Conservation (phyloP, 1,139 yeast species). For the Komagataea norvegica region DNA sequence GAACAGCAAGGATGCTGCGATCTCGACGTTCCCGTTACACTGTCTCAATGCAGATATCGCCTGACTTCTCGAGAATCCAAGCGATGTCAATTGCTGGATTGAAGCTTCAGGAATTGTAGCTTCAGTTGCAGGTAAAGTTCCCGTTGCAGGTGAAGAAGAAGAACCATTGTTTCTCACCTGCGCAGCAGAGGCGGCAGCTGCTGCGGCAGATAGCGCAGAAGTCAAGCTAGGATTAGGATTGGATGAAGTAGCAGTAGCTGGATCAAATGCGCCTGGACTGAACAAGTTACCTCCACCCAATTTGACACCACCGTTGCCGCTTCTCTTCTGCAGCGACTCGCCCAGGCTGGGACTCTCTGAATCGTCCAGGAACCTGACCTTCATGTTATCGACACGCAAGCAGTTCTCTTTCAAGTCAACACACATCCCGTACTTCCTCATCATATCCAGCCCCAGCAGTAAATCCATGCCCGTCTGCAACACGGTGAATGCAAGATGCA, state of each 20-base stretch:
- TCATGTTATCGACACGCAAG: slow-evolving; percentile 55
- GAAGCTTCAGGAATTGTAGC: slow-evolving; percentile 36
- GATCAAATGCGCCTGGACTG: slow-evolving; percentile 8
- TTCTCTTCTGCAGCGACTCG: slow-evolving; percentile 25
- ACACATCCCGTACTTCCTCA: slow-evolving; percentile 80
- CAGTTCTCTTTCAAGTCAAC: slow-evolving; percentile 68
- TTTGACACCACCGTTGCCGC: slow-evolving; percentile 8
- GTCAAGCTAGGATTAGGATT: not conserved
- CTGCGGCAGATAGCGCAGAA: slow-evolving; percentile 9
- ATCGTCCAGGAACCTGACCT: slow-evolving; percentile 69
- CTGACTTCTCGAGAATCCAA: slow-evolving; percentile 68
- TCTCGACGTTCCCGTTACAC: slow-evolving; percentile 73
- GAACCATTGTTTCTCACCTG: not conserved
- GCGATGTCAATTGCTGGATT: slow-evolving; percentile 48
- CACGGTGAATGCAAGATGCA: slow-evolving; percentile 81
- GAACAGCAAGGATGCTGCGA: slow-evolving; percentile 78
- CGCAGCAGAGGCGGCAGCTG: slow-evolving; percentile 7
- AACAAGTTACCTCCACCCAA: slow-evolving; percentile 10
- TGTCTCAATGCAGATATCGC: slow-evolving; percentile 61
- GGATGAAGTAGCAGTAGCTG: not conserved
- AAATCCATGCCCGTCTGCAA: slow-evolving; percentile 72
- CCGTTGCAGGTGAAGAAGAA: slow-evolving; percentile 14
- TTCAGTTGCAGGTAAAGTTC: slow-evolving; percentile 17
- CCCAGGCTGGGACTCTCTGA: slow-evolving; percentile 70
- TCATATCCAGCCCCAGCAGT: slow-evolving; percentile 54